Conservation (phyloP, 805 yeast genomes). For the Wickerhamiella spandovensis region DNA sequence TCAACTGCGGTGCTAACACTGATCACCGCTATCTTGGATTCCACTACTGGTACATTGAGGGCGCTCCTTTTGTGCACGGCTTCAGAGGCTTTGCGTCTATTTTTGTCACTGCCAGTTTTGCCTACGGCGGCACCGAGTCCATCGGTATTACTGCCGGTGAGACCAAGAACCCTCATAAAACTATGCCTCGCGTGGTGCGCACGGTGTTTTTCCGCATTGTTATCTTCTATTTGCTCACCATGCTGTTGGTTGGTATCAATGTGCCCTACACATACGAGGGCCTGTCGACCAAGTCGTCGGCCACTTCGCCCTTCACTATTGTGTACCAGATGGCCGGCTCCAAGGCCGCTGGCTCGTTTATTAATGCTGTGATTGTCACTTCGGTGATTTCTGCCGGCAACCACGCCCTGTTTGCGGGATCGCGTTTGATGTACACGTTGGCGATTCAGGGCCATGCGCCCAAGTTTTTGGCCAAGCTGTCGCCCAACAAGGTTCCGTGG, state of each 20-base stretch:
- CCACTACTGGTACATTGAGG: conserved; percentile 41
- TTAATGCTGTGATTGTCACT: conserved; percentile 45
- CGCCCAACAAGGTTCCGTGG: conserved; percentile 39
- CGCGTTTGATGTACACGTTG: conserved; percentile 48
- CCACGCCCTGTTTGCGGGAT: conserved; percentile 51
- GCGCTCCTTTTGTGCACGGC: conserved; percentile 28
- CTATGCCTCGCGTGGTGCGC: conserved; percentile 45
- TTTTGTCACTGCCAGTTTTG: conserved; percentile 45
- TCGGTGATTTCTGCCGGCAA: conserved; percentile 56
- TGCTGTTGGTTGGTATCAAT: conserved; percentile 45
- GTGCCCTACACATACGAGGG: conserved; percentile 43
- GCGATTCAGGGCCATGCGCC: conserved; percentile 51
- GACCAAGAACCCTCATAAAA: conserved; percentile 42
- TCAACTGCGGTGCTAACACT: conserved; percentile 43
- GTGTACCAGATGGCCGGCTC: conserved; percentile 33
- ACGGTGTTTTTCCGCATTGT: conserved; percentile 44
- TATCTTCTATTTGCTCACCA: conserved; percentile 39
- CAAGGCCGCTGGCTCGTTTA: conserved; percentile 34
- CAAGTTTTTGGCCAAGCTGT: conserved; percentile 32
- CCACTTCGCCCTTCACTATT: conserved; percentile 35
- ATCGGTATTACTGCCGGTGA: conserved; percentile 51
- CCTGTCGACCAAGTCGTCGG: conserved; percentile 29
- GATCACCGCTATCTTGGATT: conserved; percentile 36
- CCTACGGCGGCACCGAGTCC: conserved; percentile 44
- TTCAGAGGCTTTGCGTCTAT: conserved; percentile 35